These are phyloP conservation scores for Melanomma pulvis-pyrius DNA, from an alignment of 495 filamentous ascomycete genomes.

Conservation along the genomic window DNA sequence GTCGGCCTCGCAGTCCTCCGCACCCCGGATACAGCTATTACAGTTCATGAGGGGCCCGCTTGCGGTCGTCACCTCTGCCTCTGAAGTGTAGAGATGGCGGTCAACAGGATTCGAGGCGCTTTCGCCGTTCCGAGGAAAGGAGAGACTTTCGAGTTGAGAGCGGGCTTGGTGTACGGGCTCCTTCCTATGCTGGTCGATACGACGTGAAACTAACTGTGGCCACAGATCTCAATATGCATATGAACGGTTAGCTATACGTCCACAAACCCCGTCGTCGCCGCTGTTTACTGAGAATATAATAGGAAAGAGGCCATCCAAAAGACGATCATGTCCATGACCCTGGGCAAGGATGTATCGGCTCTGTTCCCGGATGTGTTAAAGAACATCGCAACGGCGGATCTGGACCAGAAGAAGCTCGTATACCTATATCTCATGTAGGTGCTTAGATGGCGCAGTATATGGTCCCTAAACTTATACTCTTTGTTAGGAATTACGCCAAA, in stretches of 20 bases:
- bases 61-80: constrained; percentile 51
- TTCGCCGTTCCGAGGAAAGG: constrained; percentile 92
- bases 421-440: constrained; percentile 96
- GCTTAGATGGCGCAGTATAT: not conserved
- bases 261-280: not conserved
- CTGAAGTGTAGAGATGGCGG: constrained; percentile 66
- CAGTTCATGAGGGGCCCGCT: constrained; percentile 53
- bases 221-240: constrained; percentile 92
- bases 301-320: constrained; percentile 99
- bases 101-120: constrained; percentile 92
- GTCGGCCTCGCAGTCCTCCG: constrained; percentile 3
- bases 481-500: constrained; percentile 94
- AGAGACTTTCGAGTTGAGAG: constrained; percentile 97
- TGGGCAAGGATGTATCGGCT: constrained; percentile 97
- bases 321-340: constrained; percentile 99
- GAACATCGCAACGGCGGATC: constrained; percentile 92
- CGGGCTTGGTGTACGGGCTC: constrained; percentile 75
- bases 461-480: not conserved
- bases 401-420: constrained; percentile 99
- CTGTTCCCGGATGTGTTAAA: constrained; percentile 98
- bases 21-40: constrained; percentile 6
- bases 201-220: constrained; percentile 30
- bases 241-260: constrained; percentile 64
- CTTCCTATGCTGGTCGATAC: not conserved
- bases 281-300: constrained; percentile 40